Conservation (phyloP, 352 stramenopile genomes). For the Phytophthora constricta region DNA sequence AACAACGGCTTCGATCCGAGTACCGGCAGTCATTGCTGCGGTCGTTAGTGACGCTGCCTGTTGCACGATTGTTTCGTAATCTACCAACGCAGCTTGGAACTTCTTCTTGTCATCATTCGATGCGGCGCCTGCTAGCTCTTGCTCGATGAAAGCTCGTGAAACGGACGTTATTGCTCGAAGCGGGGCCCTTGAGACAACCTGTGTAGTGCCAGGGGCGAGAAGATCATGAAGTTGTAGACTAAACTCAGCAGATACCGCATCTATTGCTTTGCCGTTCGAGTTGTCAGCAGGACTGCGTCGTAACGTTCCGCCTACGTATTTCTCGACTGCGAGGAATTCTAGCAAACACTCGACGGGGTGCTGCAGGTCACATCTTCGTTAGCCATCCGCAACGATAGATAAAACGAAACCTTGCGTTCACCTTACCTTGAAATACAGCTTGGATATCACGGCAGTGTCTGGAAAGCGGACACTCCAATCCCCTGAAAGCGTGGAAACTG, state of each 20-base stretch:
- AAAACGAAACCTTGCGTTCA: too few species aligned
- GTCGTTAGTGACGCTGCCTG: conserved; percentile 32
- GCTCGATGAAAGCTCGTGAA: conserved; percentile 57
- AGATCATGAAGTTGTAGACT: conserved; percentile 48
- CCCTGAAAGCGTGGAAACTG: conserved; percentile 34
- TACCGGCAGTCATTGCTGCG: conserved; percentile 32
- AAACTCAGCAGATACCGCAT: conserved; percentile 42
- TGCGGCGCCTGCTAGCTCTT: conserved; percentile 52
- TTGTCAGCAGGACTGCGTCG: conserved; percentile 42
- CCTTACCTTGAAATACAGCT: conserved; percentile 58
- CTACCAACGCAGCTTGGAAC: conserved; percentile 59
- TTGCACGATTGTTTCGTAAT: conserved; percentile 62
- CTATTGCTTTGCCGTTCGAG: conserved; percentile 31
- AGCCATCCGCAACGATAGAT: neutral
- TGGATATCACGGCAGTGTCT: conserved; percentile 16
- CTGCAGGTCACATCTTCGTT: too few species aligned
- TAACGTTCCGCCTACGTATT: conserved; percentile 40
- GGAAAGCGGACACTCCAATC: conserved; percentile 61
- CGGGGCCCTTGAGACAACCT: conserved; percentile 9
- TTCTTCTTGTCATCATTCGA: conserved; percentile 84
- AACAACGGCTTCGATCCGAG: conserved; percentile 34
- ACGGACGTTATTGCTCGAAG: conserved; percentile 41
- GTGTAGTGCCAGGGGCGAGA: conserved; percentile 36
- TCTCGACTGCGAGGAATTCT: conserved; percentile 63
- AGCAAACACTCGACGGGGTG: conserved; percentile 38